Conservation (phyloP, 345 rosid species). For the Pistacia atlantica region DNA sequence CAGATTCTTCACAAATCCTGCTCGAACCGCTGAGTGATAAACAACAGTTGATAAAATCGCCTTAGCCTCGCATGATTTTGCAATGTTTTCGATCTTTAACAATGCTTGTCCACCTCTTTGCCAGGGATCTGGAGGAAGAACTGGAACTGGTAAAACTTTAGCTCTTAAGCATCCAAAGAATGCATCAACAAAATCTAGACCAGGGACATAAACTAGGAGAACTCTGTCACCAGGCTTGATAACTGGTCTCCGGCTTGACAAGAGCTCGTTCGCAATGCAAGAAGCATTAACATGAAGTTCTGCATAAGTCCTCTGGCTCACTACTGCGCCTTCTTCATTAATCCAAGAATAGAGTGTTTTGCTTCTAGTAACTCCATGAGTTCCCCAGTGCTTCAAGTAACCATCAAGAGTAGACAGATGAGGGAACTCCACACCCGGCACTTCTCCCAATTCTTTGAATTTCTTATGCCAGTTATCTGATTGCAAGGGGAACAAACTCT, state of each 20-base stretch:
- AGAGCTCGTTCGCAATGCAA: constrained; percentile 51
- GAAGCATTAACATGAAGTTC: constrained; percentile 55
- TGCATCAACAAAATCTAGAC: constrained; percentile 65
- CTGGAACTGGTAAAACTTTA: constrained; percentile 65
- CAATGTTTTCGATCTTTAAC: constrained; percentile 61
- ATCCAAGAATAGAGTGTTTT: constrained; percentile 62
- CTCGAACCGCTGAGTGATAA: constrained; percentile 65
- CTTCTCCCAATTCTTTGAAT: constrained; percentile 40
- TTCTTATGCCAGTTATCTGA: constrained; percentile 22
- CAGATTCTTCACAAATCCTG: constrained; percentile 54
- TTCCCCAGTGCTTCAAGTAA: constrained; percentile 67
- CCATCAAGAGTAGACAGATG: constrained; percentile 52
- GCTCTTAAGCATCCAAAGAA: constrained; percentile 77
- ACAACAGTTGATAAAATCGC: constrained; percentile 59
- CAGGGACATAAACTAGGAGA: constrained; percentile 60
- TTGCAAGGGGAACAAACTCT: constrained; percentile 53
- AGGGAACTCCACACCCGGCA: constrained; percentile 54
- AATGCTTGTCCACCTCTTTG: constrained; percentile 81
- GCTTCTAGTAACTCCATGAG: constrained; percentile 31
- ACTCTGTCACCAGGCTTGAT: constrained; percentile 65
- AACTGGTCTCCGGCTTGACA: constrained; percentile 46
- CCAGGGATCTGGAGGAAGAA: constrained; percentile 68
- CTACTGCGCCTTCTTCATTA: constrained; percentile 49
- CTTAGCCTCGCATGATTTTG: constrained; percentile 52
- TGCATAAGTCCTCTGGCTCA: constrained; percentile 45